Percentiles rank a stretch among this genome's conserved stretches.
phyloP scores from a whole-genome alignment of 257 asterid species.

The Solanum infundibuliforme region DNA sequence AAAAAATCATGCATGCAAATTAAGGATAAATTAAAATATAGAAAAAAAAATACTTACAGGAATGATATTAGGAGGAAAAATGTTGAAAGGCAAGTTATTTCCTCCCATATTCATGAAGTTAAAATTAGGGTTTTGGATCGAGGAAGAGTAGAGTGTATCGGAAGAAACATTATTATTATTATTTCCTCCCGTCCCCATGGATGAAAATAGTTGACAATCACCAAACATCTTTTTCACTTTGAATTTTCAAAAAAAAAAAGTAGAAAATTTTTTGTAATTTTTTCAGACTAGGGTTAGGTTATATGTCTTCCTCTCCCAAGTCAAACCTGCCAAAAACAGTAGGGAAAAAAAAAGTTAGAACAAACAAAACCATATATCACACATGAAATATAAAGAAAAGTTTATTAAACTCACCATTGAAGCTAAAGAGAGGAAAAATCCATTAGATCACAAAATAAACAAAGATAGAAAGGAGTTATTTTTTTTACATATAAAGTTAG shows the following conservation, averaged over 20 bases:
- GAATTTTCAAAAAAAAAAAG: not conserved
- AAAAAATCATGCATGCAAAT: not conserved
- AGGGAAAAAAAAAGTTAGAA: not conserved
- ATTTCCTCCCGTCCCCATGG: slow-evolving; percentile 52
- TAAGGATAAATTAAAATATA: not conserved
- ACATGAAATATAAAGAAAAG: not conserved
- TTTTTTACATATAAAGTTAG: not conserved
- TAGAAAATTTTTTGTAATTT: not conserved
- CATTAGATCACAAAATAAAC: not conserved
- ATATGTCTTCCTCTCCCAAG: not conserved
- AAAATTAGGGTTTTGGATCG: slow-evolving; percentile 62
- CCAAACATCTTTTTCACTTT: slow-evolving; percentile 49
- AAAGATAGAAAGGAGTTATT: not conserved
- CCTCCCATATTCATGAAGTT: slow-evolving; percentile 50
- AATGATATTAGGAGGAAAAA: slow-evolving; percentile 51
- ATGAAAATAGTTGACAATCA: slow-evolving; percentile 77
- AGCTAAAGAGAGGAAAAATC: not conserved
- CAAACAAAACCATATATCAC: not conserved
- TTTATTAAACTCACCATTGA: not conserved
- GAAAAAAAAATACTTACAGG: slow-evolving; percentile 33
- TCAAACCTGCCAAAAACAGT: not conserved
- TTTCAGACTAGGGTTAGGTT: not conserved
- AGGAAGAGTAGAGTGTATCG: slow-evolving; percentile 24
- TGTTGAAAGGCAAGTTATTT: slow-evolving; percentile 64
- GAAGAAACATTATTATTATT: slow-evolving; percentile 14